Conservation (phyloP, 345 rosid genomes). For the Moricandia moricandioides region DNA sequence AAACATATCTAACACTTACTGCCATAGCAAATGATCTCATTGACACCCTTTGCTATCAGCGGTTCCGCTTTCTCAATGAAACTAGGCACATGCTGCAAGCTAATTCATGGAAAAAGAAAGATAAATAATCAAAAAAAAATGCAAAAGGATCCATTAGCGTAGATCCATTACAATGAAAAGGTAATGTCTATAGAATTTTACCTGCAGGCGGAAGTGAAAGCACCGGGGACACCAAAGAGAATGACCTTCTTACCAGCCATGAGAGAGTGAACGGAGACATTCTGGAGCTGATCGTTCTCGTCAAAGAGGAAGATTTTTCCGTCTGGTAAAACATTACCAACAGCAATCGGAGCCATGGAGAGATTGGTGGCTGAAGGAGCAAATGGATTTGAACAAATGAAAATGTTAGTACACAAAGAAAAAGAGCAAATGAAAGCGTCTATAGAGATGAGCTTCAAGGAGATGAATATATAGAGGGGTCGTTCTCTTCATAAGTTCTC, state of each 20-base stretch:
- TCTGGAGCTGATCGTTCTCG: conserved; percentile 77
- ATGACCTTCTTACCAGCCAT: conserved; percentile 82
- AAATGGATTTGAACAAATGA: neutral
- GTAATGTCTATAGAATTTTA: conserved; percentile 9
- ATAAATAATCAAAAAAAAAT: neutral
- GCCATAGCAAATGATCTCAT: conserved; percentile 73
- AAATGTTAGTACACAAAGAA: neutral
- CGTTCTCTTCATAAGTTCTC: neutral
- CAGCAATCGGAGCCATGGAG: conserved; percentile 81
- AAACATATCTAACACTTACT: conserved; percentile 44
- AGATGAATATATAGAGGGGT: neutral
- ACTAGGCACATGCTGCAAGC: conserved; percentile 94
- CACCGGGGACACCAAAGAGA: conserved; percentile 95
- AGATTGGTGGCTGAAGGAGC: neutral
- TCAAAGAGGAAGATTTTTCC: conserved; percentile 80
- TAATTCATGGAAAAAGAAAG: conserved; percentile 27
- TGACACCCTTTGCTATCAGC: conserved; percentile 79
- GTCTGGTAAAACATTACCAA: conserved; percentile 67
- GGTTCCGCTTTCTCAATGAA: conserved; percentile 83
- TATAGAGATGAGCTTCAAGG: neutral
- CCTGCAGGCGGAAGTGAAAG: conserved; percentile 99
- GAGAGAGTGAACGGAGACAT: conserved; percentile 71
- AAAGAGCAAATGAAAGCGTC: neutral
- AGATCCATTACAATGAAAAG: neutral
- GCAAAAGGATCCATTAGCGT: neutral